These are phyloP conservation scores for Cladosporium sp. DNA, from an alignment of 2,329 filamentous ascomycete species.

Conservation along the genomic window DNA sequence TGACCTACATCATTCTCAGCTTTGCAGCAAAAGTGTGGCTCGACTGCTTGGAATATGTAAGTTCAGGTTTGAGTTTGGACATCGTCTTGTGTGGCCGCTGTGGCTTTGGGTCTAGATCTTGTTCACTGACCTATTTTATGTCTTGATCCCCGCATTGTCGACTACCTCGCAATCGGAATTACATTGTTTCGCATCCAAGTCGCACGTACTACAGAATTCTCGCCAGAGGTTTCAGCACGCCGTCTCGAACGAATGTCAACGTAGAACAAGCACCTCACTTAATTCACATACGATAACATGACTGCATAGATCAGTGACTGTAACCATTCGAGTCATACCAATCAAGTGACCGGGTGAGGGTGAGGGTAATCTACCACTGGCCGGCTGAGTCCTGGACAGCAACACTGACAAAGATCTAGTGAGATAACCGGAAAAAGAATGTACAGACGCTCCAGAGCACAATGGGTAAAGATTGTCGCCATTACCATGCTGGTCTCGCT, in stretches of 20 bases:
- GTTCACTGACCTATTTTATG: not conserved
- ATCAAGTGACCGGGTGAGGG: not conserved
- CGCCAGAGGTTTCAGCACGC: not conserved
- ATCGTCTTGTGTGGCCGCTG: not conserved
- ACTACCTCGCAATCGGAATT: not conserved
- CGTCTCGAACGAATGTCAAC: not conserved
- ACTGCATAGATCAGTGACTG: no score
- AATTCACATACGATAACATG: no score
- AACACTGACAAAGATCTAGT: not conserved
- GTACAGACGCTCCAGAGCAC: conserved; percentile 1
- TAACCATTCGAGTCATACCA: no score
- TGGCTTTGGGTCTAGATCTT: conserved; percentile 7
- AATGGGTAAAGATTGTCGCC: not conserved
- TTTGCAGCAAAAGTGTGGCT: no score
- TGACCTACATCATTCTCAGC: no score
- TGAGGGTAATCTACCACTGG: no score
- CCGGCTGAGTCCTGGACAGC: not conserved
- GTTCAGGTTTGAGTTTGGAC: conserved; percentile 8
- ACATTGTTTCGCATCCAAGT: not conserved
- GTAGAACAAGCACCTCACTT: no score
- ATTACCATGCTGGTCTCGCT: conserved; percentile 1
- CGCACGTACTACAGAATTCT: not conserved
- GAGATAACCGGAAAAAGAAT: not conserved
- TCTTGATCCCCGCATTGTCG: not conserved
- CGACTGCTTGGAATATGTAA: not conserved